Conservation (phyloP, 345 rosid species). For the Heritiera littoralis region DNA sequence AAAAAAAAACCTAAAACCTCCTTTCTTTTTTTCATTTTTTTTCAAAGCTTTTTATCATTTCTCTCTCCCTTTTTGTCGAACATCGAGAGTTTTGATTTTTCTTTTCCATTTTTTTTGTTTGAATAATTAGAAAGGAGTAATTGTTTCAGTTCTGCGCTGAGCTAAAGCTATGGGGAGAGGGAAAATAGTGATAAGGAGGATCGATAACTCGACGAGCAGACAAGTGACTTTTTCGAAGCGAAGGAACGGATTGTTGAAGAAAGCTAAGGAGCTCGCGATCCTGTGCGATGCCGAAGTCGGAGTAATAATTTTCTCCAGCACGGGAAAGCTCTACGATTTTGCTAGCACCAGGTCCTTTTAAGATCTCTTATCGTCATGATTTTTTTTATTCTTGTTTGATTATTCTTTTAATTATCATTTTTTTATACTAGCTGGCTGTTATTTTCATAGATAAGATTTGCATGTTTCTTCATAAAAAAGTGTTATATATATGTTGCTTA, state of each 20-base stretch:
- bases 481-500: not conserved
- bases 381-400: not conserved
- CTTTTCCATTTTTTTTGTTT: not conserved
- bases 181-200: constrained; percentile 51
- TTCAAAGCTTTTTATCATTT: not conserved
- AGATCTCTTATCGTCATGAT: constrained; percentile 12
- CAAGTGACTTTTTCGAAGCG: constrained; percentile 58
- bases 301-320: constrained; percentile 52
- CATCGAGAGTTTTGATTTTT: constrained; percentile 7
- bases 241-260: constrained; percentile 49
- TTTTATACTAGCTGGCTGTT: not conserved
- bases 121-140: not conserved
- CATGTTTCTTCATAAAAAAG: not conserved
- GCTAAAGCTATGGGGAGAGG: constrained; percentile 46
- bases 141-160: not conserved
- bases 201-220: constrained; percentile 51
- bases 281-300: constrained; percentile 55
- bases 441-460: constrained; percentile 10
- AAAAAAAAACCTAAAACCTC: not conserved
- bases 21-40: not conserved
- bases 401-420: not conserved
- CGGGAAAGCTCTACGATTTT: constrained; percentile 51
- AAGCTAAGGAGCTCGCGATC: constrained; percentile 55
- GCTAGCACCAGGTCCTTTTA: constrained; percentile 45
- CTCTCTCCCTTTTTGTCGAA: not conserved